These are phyloP conservation scores for Tetrahymena borealis DNA, from an alignment of 73 alveolate genomes.

Conservation along the genomic window DNA sequence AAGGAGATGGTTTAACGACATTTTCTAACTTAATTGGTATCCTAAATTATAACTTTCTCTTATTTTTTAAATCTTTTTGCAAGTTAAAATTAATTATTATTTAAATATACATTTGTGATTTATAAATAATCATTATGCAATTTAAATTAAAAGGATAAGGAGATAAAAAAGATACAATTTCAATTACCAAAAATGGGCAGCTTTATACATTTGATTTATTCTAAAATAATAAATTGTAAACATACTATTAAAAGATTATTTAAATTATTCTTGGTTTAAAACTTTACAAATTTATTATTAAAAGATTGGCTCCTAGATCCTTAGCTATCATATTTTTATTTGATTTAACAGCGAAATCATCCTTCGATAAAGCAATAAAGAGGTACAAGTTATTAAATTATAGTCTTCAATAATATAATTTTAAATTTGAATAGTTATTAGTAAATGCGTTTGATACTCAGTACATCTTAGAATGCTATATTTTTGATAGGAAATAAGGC, in stretches of 20 bases:
- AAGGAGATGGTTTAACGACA: not conserved
- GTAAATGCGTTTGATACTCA: too few relatives aligned
- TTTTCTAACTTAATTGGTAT: not conserved
- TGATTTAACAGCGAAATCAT: not conserved
- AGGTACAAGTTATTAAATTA: not conserved
- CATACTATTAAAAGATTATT: not conserved
- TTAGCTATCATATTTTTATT: not conserved
- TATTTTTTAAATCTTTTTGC: too few relatives aligned
- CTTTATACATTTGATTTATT: not conserved
- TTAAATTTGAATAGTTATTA: not conserved
- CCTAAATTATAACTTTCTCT: not conserved
- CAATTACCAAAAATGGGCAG: not conserved
- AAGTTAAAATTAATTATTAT: too few relatives aligned
- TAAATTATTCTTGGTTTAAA: not conserved
- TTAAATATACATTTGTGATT: too few relatives aligned
- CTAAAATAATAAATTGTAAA: not conserved
- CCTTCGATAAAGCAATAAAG: not conserved
- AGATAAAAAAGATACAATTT: not conserved
- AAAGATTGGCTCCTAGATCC: not conserved
- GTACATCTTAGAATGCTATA: too few relatives aligned
- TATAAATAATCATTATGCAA: too few relatives aligned
- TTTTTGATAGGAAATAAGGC: too few relatives aligned
- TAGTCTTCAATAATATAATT: not conserved
- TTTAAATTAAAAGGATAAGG: not conserved
- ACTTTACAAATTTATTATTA: not conserved